Conservation (phyloP, 495 filamentous ascomycete genomes). For the Aspergillus nanangensis region DNA sequence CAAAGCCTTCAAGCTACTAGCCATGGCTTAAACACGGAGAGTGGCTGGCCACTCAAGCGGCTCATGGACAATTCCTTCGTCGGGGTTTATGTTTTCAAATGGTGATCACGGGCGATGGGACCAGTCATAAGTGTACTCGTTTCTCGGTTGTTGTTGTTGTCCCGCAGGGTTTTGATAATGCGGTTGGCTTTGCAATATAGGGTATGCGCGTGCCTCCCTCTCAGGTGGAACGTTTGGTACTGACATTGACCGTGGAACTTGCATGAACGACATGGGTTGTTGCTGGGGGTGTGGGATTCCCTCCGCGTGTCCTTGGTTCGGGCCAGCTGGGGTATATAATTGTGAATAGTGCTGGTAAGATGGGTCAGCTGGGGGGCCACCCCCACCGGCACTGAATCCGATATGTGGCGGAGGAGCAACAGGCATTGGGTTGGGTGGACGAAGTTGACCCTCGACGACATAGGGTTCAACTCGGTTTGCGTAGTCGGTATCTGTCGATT, state of each 20-base stretch:
- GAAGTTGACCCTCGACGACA: conserved; percentile 14
- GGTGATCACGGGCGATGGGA: conserved; percentile 4
- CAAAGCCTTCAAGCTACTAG: too few relatives aligned
- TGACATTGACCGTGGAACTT: conserved; percentile 11
- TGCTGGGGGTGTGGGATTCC: conserved; percentile 6
- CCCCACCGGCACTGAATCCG: conserved; percentile 5
- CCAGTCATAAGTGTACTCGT: conserved; percentile 18
- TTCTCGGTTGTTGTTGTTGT: conserved; percentile 4
- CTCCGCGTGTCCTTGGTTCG: conserved; percentile 9
- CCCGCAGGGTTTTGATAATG: conserved; percentile 9
- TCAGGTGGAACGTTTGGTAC: conserved; percentile 11
- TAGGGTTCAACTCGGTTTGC: conserved; percentile 16
- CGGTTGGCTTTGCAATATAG: conserved; percentile 8
- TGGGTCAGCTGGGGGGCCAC: conserved; percentile 8
- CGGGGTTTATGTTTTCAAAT: not conserved
- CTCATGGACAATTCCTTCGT: not conserved
- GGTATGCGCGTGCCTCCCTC: conserved; percentile 7
- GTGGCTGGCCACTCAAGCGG: too few relatives aligned
- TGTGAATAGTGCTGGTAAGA: conserved; percentile 12
- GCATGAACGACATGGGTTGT: conserved; percentile 7
- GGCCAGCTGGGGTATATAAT: conserved; percentile 6
- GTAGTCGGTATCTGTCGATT: conserved; percentile 18
- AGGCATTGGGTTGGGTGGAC: conserved; percentile 8
- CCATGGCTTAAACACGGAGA: too few relatives aligned
- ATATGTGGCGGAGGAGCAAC: conserved; percentile 9